Percentiles rank a stretch among this genome's conserved stretches.
These are phyloP conservation scores for Malus orientalis DNA, from an alignment of 306 rosid genomes.

Conservation along the genomic window DNA sequence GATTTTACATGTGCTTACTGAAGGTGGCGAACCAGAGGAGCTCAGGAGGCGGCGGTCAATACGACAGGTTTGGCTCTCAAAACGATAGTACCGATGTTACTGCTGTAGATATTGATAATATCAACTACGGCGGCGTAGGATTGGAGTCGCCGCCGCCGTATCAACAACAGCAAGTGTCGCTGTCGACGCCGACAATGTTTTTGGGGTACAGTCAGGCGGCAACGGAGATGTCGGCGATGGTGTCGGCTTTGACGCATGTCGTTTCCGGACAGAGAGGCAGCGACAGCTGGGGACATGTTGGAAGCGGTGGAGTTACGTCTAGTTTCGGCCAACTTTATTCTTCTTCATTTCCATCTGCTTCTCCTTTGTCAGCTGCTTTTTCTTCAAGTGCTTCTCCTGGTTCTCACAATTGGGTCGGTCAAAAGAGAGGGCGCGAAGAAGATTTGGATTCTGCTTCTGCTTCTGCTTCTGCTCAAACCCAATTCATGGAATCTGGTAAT, in stretches of 20 bases:
- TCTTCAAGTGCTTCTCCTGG: slow-evolving; percentile 14
- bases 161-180: slow-evolving; percentile 4
- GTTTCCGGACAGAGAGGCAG: slow-evolving; percentile 39
- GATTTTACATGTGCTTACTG: slow-evolving; percentile 30
- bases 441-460: not conserved
- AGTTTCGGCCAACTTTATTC: slow-evolving; percentile 12
- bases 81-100: not conserved
- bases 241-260: slow-evolving; percentile 57
- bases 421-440: slow-evolving; percentile 63
- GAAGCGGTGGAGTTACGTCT: slow-evolving; percentile 21
- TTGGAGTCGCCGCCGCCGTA: not conserved
- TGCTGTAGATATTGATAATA: not conserved
- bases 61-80: slow-evolving; percentile 15
- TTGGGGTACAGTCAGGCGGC: slow-evolving; percentile 23
- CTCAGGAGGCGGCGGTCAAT: slow-evolving; percentile 18
- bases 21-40: slow-evolving; percentile 55
- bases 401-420: slow-evolving; percentile 31
- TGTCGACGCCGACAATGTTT: slow-evolving; percentile 16
- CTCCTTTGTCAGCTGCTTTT: slow-evolving; percentile 21
- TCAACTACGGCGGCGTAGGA: not conserved
- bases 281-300: slow-evolving; percentile 26
- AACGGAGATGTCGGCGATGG: slow-evolving; percentile 56
- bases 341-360: slow-evolving; percentile 17
- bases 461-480: not conserved
- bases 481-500: slow-evolving; percentile 7